phyloP scores from a whole-genome alignment of 805 yeast genomes.

The Kuraishia hungarica region DNA sequence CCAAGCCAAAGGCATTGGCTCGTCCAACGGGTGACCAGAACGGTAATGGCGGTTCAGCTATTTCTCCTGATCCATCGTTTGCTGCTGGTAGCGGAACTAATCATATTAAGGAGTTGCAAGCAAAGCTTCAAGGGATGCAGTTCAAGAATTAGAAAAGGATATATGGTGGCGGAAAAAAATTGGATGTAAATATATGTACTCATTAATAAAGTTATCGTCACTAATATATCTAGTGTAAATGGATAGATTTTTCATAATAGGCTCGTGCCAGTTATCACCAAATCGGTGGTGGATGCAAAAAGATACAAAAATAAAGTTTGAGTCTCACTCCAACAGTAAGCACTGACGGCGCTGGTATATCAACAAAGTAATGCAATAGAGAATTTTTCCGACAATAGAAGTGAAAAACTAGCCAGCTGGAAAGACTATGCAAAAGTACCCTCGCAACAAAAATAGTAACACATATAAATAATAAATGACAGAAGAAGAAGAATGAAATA shows the following conservation, averaged over 20 bases:
- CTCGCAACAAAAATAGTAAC: background rate
- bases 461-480: too few species aligned
- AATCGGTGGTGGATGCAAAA: background rate
- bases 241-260: background rate
- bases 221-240: background rate
- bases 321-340: background rate
- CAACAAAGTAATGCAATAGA: background rate
- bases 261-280: background rate
- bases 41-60: background rate
- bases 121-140: slow-evolving; percentile 16
- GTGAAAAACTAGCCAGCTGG: background rate
- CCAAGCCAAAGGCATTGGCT: slow-evolving; percentile 12
- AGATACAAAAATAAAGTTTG: background rate
- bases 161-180: too few species aligned
- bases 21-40: background rate
- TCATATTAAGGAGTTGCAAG: slow-evolving; percentile 23
- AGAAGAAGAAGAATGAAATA: too few species aligned
- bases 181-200: background rate
- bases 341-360: background rate
- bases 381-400: background rate
- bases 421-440: background rate
- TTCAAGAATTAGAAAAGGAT: slow-evolving; percentile 3
- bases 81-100: slow-evolving; percentile 12
- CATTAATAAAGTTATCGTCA: background rate
- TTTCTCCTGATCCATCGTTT: background rate